Conservation (phyloP, 164 flowering plant species). For the Warburgia ugandensis region DNA sequence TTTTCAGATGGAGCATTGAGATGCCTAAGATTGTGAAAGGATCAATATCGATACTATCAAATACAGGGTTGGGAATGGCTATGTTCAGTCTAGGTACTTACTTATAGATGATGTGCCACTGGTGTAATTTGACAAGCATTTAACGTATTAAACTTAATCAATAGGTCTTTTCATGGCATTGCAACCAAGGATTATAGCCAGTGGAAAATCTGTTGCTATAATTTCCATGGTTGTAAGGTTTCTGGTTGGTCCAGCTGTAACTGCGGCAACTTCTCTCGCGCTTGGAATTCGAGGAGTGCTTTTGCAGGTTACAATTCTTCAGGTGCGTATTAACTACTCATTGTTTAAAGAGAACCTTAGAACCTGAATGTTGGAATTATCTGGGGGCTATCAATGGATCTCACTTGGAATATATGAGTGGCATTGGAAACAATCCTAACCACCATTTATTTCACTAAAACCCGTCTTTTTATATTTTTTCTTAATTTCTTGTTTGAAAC, state of each 20-base stretch:
- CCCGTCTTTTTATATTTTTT: too few species aligned
- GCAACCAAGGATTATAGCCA: conserved; percentile 72
- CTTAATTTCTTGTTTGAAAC: too few species aligned
- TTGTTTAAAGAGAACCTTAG: neutral
- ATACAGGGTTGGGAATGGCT: conserved; percentile 83
- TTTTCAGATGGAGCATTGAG: conserved; percentile 50
- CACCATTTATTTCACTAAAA: too few species aligned
- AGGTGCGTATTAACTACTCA: conserved; percentile 41
- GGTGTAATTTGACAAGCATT: too few species aligned
- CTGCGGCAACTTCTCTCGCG: conserved; percentile 60
- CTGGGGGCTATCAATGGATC: too few species aligned
- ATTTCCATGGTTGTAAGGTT: conserved; percentile 78
- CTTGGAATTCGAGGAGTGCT: conserved; percentile 64
- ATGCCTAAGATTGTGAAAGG: conserved; percentile 66
- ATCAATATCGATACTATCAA: conserved; percentile 59
- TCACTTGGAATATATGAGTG: too few species aligned
- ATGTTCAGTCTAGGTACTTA: conserved; percentile 85
- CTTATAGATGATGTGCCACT: too few species aligned
- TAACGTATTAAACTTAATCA: neutral
- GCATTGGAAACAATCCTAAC: too few species aligned
- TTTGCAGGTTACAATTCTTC: conserved; percentile 65
- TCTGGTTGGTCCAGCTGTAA: conserved; percentile 73
- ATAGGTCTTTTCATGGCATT: conserved; percentile 79
- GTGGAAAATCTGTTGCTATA: conserved; percentile 59
- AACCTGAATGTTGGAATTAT: too few species aligned